Conservation (phyloP, 148 eudicot genomes). For the Nyssa sinensis region DNA sequence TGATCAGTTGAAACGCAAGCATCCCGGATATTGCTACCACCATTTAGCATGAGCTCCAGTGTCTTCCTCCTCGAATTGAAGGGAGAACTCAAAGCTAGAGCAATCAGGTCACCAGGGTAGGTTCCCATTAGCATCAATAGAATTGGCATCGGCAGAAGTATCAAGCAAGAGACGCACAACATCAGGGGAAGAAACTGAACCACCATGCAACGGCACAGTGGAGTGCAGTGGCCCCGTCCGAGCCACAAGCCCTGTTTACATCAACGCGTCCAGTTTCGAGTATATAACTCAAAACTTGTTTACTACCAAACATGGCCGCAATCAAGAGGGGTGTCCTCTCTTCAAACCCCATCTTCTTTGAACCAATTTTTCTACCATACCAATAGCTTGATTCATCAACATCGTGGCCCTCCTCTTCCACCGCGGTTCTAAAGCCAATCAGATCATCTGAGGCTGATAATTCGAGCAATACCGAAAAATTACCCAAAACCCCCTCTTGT, state of each 20-base stretch:
- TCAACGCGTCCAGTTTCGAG: conserved; percentile 53
- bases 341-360: conserved; percentile 75
- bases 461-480: conserved; percentile 54
- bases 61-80: conserved; percentile 49
- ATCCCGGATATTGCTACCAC: conserved; percentile 28
- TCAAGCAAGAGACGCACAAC: conserved; percentile 61
- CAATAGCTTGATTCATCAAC: conserved; percentile 54
- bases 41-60: conserved; percentile 51
- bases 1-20: conserved; percentile 26
- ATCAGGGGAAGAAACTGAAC: conserved; percentile 47
- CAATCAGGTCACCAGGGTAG: conserved; percentile 61
- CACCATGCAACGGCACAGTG: conserved; percentile 85
- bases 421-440: conserved; percentile 39
- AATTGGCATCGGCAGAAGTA: conserved; percentile 51
- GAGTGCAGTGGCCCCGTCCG: conserved; percentile 84
- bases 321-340: conserved; percentile 88
- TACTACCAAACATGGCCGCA: conserved; percentile 86
- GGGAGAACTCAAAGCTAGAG: conserved; percentile 29
- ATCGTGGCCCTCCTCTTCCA: conserved; percentile 59
- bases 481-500: conserved; percentile 14
- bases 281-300: conserved; percentile 50
- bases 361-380: conserved; percentile 79
- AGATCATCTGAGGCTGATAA: conserved; percentile 71
- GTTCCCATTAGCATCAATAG: conserved; percentile 57
- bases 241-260: conserved; percentile 72